A percentile compares a stretch with the other conserved stretches of the same genome.
Evolutionary conservation across 805 yeast species (phyloP).

Genomic region (Vanderwaltozyma tropicalis): DNA sequence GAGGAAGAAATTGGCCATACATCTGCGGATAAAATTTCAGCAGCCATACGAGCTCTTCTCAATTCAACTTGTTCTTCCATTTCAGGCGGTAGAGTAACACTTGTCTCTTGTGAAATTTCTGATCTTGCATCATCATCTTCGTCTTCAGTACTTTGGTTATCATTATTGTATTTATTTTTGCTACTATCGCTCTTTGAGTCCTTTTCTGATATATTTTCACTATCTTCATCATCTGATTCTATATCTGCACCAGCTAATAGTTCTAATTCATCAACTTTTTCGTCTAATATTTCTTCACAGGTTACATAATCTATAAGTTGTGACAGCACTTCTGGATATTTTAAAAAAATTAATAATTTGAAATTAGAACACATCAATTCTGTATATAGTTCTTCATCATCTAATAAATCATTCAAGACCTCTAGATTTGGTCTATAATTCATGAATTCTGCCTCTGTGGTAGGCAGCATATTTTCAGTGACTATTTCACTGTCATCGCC

Average conservation of each 20-base stretch:
- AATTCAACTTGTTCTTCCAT: conserved; percentile 30
- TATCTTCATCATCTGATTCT: conserved; percentile 9
- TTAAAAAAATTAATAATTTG: conserved; percentile 65
- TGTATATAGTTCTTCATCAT: conserved; percentile 64
- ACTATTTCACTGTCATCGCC: background rate
- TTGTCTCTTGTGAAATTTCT: conserved; percentile 26
- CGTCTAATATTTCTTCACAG: conserved; percentile 26
- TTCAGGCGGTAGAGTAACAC: conserved; percentile 24
- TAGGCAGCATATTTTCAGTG: conserved; percentile 15
- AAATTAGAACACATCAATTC: conserved; percentile 64
- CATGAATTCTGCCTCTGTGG: conserved; percentile 26
- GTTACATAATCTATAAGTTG: conserved; percentile 61
- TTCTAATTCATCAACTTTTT: conserved; percentile 12
- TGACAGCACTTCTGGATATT: conserved; percentile 65
- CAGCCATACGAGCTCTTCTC: conserved; percentile 57
- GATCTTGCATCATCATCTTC: conserved; percentile 12
- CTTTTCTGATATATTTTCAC: conserved; percentile 8
- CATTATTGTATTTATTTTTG: conserved; percentile 1
- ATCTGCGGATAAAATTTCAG: conserved; percentile 83
- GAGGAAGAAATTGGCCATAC: conserved; percentile 91
- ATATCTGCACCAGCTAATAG: conserved; percentile 6
- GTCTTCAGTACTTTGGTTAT: conserved; percentile 9
- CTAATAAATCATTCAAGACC: conserved; percentile 49
- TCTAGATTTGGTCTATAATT: conserved; percentile 33
- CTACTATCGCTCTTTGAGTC: background rate